Evolutionary conservation across 345 rosid genomes (phyloP).

Genomic region (Murraya koenigii): DNA sequence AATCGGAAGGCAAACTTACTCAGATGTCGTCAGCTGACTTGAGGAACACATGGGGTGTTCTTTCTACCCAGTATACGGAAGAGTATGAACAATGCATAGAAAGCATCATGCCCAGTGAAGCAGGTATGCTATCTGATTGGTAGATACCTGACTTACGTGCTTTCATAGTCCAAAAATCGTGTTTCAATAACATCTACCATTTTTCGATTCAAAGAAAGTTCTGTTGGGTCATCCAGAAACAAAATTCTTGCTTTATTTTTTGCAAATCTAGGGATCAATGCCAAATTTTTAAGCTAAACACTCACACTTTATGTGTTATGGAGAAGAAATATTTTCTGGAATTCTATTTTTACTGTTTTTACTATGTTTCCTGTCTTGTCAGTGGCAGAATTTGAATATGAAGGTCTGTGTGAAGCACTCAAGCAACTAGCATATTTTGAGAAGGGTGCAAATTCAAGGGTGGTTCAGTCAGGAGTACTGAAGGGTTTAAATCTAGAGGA

Average conservation of each 20-base stretch:
- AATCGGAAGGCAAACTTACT: conserved; percentile 22
- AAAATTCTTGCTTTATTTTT: neutral
- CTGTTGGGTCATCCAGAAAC: neutral
- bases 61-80: conserved; percentile 45
- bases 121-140: conserved; percentile 24
- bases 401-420: conserved; percentile 42
- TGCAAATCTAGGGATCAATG: neutral
- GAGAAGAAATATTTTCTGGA: conserved; percentile 7
- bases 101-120: conserved; percentile 31
- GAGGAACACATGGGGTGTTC: conserved; percentile 41
- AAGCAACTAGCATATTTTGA: conserved; percentile 46
- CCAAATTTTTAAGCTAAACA: neutral
- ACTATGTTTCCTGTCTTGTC: conserved; percentile 14
- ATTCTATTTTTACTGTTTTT: conserved; percentile 2
- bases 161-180: neutral
- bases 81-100: conserved; percentile 48
- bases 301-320: neutral
- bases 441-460: conserved; percentile 44
- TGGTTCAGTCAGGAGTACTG: conserved; percentile 48
- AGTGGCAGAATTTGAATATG: conserved; percentile 28
- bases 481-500: conserved; percentile 51
- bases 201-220: neutral
- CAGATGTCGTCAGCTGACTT: conserved; percentile 46
- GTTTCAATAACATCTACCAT: neutral
- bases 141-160: neutral